A percentile compares a stretch with the other conserved stretches of the same genome.
Conservation (phyloP, 345 rosid species). For the Garcia nutans region DNA sequence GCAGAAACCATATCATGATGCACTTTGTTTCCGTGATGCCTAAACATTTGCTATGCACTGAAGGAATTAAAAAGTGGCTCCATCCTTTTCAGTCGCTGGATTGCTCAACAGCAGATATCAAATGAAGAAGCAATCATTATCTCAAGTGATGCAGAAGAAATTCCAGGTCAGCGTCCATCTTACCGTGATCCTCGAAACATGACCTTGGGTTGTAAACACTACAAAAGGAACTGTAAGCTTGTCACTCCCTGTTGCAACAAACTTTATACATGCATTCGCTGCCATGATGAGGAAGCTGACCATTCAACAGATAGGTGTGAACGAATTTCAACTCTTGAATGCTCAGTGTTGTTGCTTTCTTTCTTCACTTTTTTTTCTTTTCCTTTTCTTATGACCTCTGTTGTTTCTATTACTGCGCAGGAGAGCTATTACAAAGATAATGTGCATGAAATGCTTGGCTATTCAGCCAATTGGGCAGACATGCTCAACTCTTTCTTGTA, state of each 20-base stretch:
- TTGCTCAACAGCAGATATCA: conserved; percentile 43
- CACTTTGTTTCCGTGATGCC: conserved; percentile 5
- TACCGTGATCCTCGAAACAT: conserved; percentile 43
- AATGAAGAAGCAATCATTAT: conserved; percentile 23
- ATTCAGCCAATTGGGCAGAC: conserved; percentile 60
- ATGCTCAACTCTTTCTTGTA: conserved; percentile 59
- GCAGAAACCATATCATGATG: conserved; percentile 5
- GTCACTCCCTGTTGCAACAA: conserved; percentile 63
- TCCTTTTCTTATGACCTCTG: not conserved
- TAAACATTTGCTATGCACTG: not conserved
- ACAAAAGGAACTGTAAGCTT: conserved; percentile 76
- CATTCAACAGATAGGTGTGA: conserved; percentile 68
- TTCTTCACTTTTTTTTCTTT: not conserved
- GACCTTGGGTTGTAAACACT: conserved; percentile 72
- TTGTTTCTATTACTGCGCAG: conserved; percentile 33
- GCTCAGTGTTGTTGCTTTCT: conserved; percentile 2
- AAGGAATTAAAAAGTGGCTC: conserved; percentile 29
- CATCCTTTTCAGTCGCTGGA: conserved; percentile 71
- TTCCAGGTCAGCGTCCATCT: conserved; percentile 60
- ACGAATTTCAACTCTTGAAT: not conserved
- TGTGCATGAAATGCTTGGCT: conserved; percentile 80
- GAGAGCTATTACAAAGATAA: conserved; percentile 63
- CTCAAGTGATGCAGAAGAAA: conserved; percentile 36
- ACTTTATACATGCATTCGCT: conserved; percentile 66
- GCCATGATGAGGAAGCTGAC: conserved; percentile 80